Evolutionary conservation across 441 rosid species (phyloP), one percentile per base, ranked within the genome.

Genomic region (Hypseocharis bilobata): DNA sequence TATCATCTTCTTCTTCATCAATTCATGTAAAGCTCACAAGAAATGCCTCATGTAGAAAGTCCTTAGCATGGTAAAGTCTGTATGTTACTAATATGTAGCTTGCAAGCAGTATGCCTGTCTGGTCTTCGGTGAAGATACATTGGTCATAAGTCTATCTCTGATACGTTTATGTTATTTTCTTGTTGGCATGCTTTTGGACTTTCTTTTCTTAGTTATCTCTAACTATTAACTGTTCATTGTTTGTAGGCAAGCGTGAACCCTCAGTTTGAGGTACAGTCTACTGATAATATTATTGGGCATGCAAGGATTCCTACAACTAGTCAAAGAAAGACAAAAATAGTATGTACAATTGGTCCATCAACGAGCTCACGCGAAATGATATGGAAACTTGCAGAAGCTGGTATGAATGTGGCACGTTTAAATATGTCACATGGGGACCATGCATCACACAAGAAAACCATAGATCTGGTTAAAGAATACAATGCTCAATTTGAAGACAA

Each of bases 341-440:
- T 92, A 6, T 92, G 98, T 62, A 92, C 98, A 7, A 87, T 89
- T 72, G 98, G 98, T 63, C 98, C 98, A 30, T 85, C 98, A 1
- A 83, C 98, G 23, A 92, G 95, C 75, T 82, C 93, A 6, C 83
- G 88, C 1, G 96, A 89, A 60, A 92, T 92, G 93, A 88, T 92
- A 63, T 92, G 98, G 98, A 92, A 88, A 73, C 83, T 92, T 30
- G 96, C 95, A 0, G 98, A 86, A 74, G 78, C 83, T 19, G 98
- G 96, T 70, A 92, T 92, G 98, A 88, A 92, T 64, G 96, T 92
- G 69, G 97, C 98, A 38, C 92, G 98, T 36, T 74, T 92, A 72
- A 92, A 92, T 69, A 92, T 92, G 98, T 92, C 98, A 0, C 98
- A 92, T 77, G 98, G 98, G 25, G 91, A 92, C 74, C 97, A 92